Base-by-base conservation (phyloP, 2,329 filamentous ascomycete genomes). In the Hypoxylon sp. region DNA sequence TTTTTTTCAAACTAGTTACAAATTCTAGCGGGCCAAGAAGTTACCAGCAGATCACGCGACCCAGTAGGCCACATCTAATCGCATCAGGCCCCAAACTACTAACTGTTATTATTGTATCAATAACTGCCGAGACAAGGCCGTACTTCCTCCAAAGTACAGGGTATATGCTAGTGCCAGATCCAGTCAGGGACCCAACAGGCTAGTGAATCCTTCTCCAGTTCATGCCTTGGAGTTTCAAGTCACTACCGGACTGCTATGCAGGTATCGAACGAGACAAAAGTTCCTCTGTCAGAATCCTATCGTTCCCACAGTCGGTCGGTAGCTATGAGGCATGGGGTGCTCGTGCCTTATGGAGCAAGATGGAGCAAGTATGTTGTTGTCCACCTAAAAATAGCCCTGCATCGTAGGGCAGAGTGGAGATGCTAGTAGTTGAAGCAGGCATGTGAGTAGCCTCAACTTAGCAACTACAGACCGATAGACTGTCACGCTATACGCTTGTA, bases 361-460 rank as follows among this genome's bases (percentile, higher is more conserved):
- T 14, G 30, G 43, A 30, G 21, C 30, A 21, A 19, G 6, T 45
- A 37, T 27, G 19, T 12, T 6, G 19, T 45, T 46, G 21, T 11
- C 14, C n/a, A 30, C 37, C 64, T 64, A 67, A 64, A 64, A 64
- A 67, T 67, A 67, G 41, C 51, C 60, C 12, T 5, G 32, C 32
- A 21, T 51, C 50, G 30, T 63, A 67, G 61, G 60, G 60, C 46
- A 67, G 55, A 63, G 59, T 30, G 45, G 45, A 45, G 19, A 32
- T 45, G n/a, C n/a, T 29, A n/a, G 16, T 19, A 45, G 57, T 16
- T 23, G 25, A 37, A 37, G 37, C 11, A 47, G 11, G 12, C 39
- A n/a, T 29, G 2, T 14, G 5, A 63, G 39, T 32, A 53, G 54
- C 43, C 46, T 57, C 53, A 51, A 52, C 46, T 39, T 41, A 32